phyloP scores from a whole-genome alignment of 352 stramenopile species.

The Detonula confervacea region DNA sequence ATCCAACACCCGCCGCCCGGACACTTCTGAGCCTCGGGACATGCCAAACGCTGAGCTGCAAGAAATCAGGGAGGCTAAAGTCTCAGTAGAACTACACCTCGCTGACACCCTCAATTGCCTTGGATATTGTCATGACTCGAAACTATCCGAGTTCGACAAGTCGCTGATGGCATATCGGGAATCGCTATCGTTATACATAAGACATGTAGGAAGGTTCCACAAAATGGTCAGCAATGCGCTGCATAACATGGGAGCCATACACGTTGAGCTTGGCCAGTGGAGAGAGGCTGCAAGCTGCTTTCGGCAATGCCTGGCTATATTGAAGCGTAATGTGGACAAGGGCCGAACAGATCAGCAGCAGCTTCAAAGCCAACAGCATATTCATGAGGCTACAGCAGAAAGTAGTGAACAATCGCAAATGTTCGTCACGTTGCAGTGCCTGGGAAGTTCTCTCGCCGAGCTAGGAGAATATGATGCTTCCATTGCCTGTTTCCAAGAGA shows the following conservation, averaged over 20 bases:
- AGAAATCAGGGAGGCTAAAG: conserved; percentile 63
- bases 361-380: conserved; percentile 10
- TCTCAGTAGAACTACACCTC: conserved; percentile 69
- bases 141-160: conserved; percentile 56
- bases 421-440: conserved; percentile 54
- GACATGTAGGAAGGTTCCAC: conserved; percentile 64
- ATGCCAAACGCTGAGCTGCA: conserved; percentile 44
- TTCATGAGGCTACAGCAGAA: conserved; percentile 5
- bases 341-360: conserved; percentile 28
- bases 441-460: conserved; percentile 61
- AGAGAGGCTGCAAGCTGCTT: conserved; percentile 62
- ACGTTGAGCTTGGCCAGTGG: conserved; percentile 66
- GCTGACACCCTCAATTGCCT: conserved; percentile 68
- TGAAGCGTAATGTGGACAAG: conserved; percentile 57
- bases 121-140: conserved; percentile 69
- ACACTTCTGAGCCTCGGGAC: conserved; percentile 19
- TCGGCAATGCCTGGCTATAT: conserved; percentile 61
- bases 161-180: conserved; percentile 68
- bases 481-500: conserved; percentile 62
- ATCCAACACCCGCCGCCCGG: conserved; percentile 12
- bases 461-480: conserved; percentile 68
- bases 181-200: conserved; percentile 69
- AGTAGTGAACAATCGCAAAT: conserved; percentile 14
- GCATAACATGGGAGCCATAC: conserved; percentile 69
- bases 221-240: conserved; percentile 65